phyloP scores from a whole-genome alignment of 176 grass and related monocot genomes.

The Oropetium thomaeum region DNA sequence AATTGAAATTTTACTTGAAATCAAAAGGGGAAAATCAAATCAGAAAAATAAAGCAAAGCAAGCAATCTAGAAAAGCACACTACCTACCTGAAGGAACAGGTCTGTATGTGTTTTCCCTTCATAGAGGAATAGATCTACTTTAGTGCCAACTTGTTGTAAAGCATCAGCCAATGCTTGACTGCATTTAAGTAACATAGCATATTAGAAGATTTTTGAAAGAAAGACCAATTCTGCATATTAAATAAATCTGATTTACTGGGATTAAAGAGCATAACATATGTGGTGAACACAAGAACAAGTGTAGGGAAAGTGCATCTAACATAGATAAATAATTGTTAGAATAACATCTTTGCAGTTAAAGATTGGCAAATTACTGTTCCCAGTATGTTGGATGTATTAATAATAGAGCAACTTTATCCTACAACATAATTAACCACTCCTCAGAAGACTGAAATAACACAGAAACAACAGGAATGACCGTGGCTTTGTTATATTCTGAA shows the following conservation, averaged over 20 bases:
- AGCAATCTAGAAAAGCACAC: neutral
- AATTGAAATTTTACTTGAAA: neutral
- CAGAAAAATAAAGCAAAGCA: neutral
- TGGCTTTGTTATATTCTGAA: neutral
- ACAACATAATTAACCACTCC: neutral
- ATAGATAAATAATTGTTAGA: neutral
- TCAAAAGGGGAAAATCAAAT: neutral
- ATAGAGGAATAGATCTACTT: slow-evolving; percentile 63
- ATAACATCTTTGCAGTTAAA: neutral
- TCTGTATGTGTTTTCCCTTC: slow-evolving; percentile 94
- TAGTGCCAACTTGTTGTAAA: slow-evolving; percentile 57
- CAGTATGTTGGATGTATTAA: neutral
- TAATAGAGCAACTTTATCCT: neutral
- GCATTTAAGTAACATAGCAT: slow-evolving; percentile 19
- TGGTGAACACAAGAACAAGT: slow-evolving; percentile 8
- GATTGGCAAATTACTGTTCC: neutral
- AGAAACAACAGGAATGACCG: neutral
- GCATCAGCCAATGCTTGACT: slow-evolving; percentile 67
- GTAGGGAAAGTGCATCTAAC: neutral
- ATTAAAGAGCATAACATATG: neutral
- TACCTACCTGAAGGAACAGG: slow-evolving; percentile 89
- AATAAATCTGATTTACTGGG: neutral
- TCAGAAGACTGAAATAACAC: neutral
- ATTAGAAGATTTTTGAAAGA: neutral
- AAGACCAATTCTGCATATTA: neutral